These are phyloP conservation scores for Nannizziopsis barbatae DNA, from an alignment of 2,329 filamentous ascomycete genomes.

Conservation along the genomic window DNA sequence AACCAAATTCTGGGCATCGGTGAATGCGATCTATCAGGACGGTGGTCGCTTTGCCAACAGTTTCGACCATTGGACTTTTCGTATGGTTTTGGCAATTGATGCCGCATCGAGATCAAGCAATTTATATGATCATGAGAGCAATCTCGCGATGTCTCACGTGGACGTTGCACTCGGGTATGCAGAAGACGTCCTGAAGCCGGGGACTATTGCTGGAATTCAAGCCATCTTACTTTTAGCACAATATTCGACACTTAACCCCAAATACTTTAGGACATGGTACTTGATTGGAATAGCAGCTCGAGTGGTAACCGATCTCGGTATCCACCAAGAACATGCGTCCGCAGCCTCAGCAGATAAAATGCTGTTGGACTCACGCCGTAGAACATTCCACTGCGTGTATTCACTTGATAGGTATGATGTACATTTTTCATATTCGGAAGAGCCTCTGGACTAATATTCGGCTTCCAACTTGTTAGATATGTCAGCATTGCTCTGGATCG, in stretches of 20 bases:
- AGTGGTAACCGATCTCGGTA: constrained; percentile 76
- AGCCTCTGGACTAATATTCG: background rate
- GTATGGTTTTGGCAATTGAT: constrained; percentile 79
- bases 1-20: constrained; percentile 60
- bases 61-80: constrained; percentile 74
- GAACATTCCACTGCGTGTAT: constrained; percentile 85
- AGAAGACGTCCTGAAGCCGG: constrained; percentile 73
- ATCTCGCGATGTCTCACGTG: constrained; percentile 49
- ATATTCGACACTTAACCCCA: constrained; percentile 80
- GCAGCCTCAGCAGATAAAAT: constrained; percentile 56
- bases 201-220: constrained; percentile 75
- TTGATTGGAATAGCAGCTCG: constrained; percentile 81
- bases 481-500: constrained; percentile 81
- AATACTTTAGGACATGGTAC: constrained; percentile 90
- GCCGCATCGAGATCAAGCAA: constrained; percentile 60
- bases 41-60: constrained; percentile 50
- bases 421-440: background rate
- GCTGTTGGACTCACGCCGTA: constrained; percentile 64
- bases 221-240: constrained; percentile 75
- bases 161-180: constrained; percentile 62
- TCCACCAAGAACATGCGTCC: constrained; percentile 79
- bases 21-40: constrained; percentile 71
- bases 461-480: constrained; percentile 44
- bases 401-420: constrained; percentile 63
- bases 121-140: constrained; percentile 52